Base-by-base conservation (phyloP, 257 asterid species). In the Henckelia pumila region DNA sequence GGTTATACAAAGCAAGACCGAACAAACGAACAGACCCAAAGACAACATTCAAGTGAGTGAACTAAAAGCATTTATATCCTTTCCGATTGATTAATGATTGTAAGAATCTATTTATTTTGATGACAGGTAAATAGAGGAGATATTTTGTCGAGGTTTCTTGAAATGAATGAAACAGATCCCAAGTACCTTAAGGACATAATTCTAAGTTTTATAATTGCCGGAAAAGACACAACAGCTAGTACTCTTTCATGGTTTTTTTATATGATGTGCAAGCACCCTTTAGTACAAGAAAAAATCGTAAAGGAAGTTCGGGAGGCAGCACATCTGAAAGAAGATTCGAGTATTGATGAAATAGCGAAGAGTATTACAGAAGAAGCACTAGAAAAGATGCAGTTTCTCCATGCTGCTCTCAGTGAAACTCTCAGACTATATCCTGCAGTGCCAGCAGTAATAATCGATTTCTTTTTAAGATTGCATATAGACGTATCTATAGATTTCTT, bases 201-300 rank as follows among this genome's bases (percentile, higher is more conserved):
- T 24, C 84, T 88, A 7, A 86, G 91, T 73, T 85, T 88, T 73
- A 86, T 88, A 32, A 84, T 86, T 74, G 95, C 93, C 55, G 93
- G 95, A 25, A 88, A 88, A 71, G 93, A 88, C 66, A 80, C 93
- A 19, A 82, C 93, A 50, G 91, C 91, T 0, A 82, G 80, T 61
- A 78, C 89, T 20, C 93, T 88, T 47, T 80, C 95, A 6, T 85
- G 93, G 95, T 88, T 88, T 65, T 75, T 88, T 72, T 88, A 88
- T 71, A 77, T 85, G 84, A 70, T 88, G 80, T 88, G 95, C 81
- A 86, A 79, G 68, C 79, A 84, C 67, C 93, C 89, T 30, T 61
- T n/a, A 24, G 53, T 82, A 0, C 91, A 88, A 67, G 78, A 79
- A 23, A 84, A 73, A 75, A 56, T 82, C 7, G 85, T 75, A 1